Conservation (phyloP, 1,139 yeast genomes). For the Nematodospora anomalae region DNA sequence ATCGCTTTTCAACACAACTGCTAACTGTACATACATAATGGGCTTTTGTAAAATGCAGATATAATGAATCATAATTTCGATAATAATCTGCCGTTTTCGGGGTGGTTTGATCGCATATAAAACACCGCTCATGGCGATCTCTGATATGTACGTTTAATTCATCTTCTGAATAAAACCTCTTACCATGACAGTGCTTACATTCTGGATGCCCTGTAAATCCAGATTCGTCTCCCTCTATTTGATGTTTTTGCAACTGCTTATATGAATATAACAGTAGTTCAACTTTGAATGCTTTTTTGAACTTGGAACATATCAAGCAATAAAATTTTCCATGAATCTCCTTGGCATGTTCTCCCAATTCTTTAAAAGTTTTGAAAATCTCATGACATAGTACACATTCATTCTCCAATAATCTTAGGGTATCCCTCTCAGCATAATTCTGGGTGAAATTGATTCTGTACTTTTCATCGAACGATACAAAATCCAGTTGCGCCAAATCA, state of each 20-base stretch:
- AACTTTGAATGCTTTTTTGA: constrained; percentile 73
- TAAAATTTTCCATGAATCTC: constrained; percentile 58
- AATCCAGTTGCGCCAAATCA: constrained; percentile 31
- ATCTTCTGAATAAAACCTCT: constrained; percentile 84
- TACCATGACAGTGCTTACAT: constrained; percentile 77
- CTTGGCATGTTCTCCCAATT: constrained; percentile 64
- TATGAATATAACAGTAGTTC: constrained; percentile 67
- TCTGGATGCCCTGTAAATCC: constrained; percentile 91
- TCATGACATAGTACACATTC: constrained; percentile 58
- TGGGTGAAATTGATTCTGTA: constrained; percentile 55
- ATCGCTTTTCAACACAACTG: constrained; percentile 82
- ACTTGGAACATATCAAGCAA: constrained; percentile 74
- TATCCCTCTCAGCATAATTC: constrained; percentile 36
- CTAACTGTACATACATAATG: constrained; percentile 84
- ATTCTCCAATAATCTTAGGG: constrained; percentile 53
- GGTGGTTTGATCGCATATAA: constrained; percentile 75
- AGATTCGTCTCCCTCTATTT: constrained; percentile 60
- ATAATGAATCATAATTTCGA: constrained; percentile 70
- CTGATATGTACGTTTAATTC: constrained; percentile 82
- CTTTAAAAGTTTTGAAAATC: constrained; percentile 49
- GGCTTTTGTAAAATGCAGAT: constrained; percentile 66
- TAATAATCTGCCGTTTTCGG: constrained; percentile 75
- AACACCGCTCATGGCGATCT: constrained; percentile 84
- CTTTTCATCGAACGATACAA: constrained; percentile 41
- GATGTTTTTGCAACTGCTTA: constrained; percentile 69